phyloP scores from a whole-genome alignment of 2,329 filamentous ascomycete species.

The Scedosporium boydii region DNA sequence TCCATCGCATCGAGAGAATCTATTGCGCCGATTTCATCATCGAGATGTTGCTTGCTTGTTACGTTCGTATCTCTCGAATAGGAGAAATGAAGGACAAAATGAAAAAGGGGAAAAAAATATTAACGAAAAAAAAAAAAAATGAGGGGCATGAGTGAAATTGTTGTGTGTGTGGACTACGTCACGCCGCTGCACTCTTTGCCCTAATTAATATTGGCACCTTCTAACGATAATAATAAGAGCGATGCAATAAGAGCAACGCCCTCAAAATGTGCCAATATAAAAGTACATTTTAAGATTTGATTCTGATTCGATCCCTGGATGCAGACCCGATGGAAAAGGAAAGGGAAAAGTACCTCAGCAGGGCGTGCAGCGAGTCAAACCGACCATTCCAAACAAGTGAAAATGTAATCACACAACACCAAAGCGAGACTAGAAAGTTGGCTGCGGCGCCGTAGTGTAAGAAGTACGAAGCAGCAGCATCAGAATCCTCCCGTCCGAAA shows the following conservation, averaged over 20 bases:
- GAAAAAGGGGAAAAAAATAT: too few relatives aligned
- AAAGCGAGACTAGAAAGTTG: too few relatives aligned
- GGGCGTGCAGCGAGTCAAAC: not conserved
- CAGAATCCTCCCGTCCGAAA: not conserved
- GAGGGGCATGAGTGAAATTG: not conserved
- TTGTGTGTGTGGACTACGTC: not conserved
- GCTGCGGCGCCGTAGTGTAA: not conserved
- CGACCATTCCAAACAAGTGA: not conserved
- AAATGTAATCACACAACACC: not conserved
- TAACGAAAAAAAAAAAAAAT: not conserved
- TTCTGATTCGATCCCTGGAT: not conserved
- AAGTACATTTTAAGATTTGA: too few relatives aligned
- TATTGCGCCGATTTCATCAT: not conserved
- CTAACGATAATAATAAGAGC: not conserved
- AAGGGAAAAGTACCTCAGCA: not conserved
- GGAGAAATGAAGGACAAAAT: too few relatives aligned
- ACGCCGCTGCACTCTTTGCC: not conserved
- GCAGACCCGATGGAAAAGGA: not conserved
- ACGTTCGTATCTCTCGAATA: too few relatives aligned
- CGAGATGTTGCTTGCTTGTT: not conserved
- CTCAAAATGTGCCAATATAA: not conserved
- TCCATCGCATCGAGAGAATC: too few relatives aligned
- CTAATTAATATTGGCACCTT: not conserved
- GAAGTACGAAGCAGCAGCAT: not conserved
- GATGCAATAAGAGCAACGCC: not conserved